Evolutionary conservation across 1,139 yeast genomes (phyloP).

Genomic region (Komagataea norvegica): DNA sequence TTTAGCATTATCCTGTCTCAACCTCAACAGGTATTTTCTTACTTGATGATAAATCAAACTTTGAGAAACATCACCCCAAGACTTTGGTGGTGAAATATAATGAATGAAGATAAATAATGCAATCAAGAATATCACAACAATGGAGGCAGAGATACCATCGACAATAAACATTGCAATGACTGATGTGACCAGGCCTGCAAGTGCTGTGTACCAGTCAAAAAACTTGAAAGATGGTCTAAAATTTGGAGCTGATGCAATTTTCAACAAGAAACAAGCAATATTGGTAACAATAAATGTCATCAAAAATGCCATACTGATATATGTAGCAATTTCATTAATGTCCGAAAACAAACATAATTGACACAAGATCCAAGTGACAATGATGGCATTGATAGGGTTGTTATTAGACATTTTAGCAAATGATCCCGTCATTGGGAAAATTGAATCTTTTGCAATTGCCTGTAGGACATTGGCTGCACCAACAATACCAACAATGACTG

Average conservation of each 20-base stretch:
- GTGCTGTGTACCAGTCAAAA: slow-evolving; percentile 79
- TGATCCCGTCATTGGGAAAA: slow-evolving; percentile 66
- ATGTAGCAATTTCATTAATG: slow-evolving; percentile 88
- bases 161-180: slow-evolving; percentile 88
- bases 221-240: slow-evolving; percentile 91
- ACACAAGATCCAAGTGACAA: slow-evolving; percentile 75
- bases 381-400: slow-evolving; percentile 58
- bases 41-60: slow-evolving; percentile 93
- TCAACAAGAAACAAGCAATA: slow-evolving; percentile 82
- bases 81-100: slow-evolving; percentile 87
- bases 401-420: slow-evolving; percentile 47
- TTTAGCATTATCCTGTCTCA: slow-evolving; percentile 88
- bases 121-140: slow-evolving; percentile 61
- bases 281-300: slow-evolving; percentile 95
- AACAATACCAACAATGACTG: slow-evolving; percentile 89
- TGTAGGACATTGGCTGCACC: slow-evolving; percentile 90
- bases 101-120: slow-evolving; percentile 74
- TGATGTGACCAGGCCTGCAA: slow-evolving; percentile 64
- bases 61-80: slow-evolving; percentile 98
- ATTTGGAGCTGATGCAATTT: slow-evolving; percentile 91
- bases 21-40: slow-evolving; percentile 69
- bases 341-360: slow-evolving; percentile 84
- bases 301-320: slow-evolving; percentile 93
- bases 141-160: slow-evolving; percentile 82
- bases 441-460: slow-evolving; percentile 84